Conservation (phyloP, 108 stramenopile genomes). For the Fragilariopsis cylindrus region DNA sequence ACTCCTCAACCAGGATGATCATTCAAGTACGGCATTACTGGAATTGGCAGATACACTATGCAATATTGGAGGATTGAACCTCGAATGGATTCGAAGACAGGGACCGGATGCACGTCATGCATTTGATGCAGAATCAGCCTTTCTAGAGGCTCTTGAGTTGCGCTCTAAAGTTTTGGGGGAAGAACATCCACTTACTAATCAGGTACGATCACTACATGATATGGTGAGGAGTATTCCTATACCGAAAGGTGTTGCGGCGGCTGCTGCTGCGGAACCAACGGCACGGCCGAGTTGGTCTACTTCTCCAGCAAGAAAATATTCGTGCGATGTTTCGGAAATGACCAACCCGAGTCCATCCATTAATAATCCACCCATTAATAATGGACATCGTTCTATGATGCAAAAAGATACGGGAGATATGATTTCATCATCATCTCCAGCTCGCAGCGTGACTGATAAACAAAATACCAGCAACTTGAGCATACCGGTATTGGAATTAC, state of each 20-base stretch:
- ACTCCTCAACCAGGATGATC: constrained; percentile 20
- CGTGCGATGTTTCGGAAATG: constrained; percentile 14
- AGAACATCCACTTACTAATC: constrained; percentile 38
- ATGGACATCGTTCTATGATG: too few species aligned
- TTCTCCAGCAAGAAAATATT: constrained; percentile 2
- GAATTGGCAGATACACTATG: constrained; percentile 62
- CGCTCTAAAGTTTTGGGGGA: constrained; percentile 45
- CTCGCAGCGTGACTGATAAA: too few species aligned
- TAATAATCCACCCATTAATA: too few species aligned
- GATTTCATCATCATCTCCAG: too few species aligned
- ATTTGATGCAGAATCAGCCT: constrained; percentile 41
- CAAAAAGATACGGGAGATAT: too few species aligned
- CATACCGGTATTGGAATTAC: too few species aligned
- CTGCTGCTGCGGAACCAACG: neutral
- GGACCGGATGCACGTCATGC: constrained; percentile 42
- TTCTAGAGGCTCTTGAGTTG: constrained; percentile 56
- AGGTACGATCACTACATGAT: constrained; percentile 43
- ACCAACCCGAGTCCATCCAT: neutral
- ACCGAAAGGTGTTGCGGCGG: constrained; percentile 15
- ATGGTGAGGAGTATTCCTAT: constrained; percentile 41
- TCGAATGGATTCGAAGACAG: constrained; percentile 56
- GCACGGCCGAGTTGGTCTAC: neutral
- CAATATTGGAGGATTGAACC: constrained; percentile 59
- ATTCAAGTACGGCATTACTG: constrained; percentile 24
- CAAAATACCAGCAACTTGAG: too few species aligned